phyloP scores from a whole-genome alignment of 2,329 filamentous ascomycete species.

The Uncinocarpus reesii region DNA sequence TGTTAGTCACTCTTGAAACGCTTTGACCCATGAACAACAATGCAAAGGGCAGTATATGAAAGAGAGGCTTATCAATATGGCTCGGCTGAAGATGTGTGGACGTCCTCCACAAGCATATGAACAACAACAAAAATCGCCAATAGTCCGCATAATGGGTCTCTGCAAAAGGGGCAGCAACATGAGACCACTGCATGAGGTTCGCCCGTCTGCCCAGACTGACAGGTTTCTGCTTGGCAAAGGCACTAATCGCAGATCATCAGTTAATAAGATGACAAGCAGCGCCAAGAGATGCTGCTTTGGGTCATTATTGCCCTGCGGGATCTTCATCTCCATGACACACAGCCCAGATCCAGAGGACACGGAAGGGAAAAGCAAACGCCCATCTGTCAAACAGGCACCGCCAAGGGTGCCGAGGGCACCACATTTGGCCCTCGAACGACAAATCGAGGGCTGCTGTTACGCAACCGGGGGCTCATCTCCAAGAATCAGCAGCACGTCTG shows the following conservation, averaged over 20 bases:
- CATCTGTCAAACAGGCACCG: not conserved
- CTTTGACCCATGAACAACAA: no score
- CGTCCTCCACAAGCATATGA: no score
- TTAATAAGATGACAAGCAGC: not conserved
- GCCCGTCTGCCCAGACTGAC: not conserved
- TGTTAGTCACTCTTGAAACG: no score
- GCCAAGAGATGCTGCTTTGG: conserved; percentile 2
- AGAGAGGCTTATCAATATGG: no score
- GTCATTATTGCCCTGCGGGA: not conserved
- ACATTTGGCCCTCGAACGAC: not conserved
- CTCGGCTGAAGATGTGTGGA: no score
- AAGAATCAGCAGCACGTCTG: not conserved
- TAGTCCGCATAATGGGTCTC: no score
- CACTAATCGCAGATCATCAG: conserved; percentile 2
- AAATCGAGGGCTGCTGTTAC: not conserved
- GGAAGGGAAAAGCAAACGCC: not conserved
- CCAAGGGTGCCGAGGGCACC: not conserved
- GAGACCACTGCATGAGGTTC: not conserved
- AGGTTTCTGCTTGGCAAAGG: conserved; percentile 2
- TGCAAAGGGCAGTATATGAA: no score
- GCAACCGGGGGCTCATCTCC: conserved; percentile 1
- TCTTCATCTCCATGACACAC: not conserved
- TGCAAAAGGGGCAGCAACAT: not conserved
- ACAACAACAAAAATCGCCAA: no score
- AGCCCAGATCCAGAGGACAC: not conserved